Conservation (phyloP, 805 yeast species). For the Pichia membranifaciens region DNA sequence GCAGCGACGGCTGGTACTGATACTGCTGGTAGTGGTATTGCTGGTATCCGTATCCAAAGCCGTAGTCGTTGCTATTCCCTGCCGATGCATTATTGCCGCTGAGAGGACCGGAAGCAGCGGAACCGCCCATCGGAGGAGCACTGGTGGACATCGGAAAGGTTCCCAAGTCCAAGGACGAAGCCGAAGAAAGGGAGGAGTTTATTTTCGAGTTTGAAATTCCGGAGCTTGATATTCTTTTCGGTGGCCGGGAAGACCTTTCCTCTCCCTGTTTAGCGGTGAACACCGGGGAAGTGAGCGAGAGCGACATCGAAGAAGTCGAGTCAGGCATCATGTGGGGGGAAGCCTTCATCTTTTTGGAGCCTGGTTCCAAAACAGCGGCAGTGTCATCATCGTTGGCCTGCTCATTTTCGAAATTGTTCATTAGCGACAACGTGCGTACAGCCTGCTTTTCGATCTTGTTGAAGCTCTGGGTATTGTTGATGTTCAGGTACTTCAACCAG, state of each 20-base stretch:
- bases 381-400: neutral
- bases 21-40: neutral
- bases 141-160: neutral
- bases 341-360: neutral
- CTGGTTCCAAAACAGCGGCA: neutral
- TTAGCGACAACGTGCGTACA: neutral
- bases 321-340: neutral
- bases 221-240: neutral
- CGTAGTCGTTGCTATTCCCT: neutral
- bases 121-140: neutral
- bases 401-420: neutral
- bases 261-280: neutral
- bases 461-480: neutral
- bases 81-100: neutral
- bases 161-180: neutral
- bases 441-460: neutral
- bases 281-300: neutral
- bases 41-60: neutral
- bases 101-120: neutral
- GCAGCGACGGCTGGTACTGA: slow-evolving; percentile 1
- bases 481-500: neutral
- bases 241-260: neutral
- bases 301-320: neutral
- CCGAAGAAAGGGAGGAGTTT: neutral
- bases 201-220: neutral